phyloP scores from a whole-genome alignment of 768 basidiomycete genomes.

The Tremella fuciformis region DNA sequence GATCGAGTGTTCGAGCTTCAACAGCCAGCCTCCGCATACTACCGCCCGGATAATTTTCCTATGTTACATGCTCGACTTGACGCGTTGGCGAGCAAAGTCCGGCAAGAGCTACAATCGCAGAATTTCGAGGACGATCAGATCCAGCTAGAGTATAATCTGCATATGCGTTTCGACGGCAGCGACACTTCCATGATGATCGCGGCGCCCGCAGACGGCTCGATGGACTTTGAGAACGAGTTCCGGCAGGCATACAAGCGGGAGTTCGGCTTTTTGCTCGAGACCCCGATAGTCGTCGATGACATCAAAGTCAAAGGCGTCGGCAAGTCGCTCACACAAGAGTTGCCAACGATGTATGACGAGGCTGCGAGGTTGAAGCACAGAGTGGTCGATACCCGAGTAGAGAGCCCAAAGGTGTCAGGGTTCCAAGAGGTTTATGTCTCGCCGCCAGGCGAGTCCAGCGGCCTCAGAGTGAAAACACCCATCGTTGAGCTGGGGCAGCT shows the following conservation, averaged over 20 bases:
- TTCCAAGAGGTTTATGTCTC: neutral
- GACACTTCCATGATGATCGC: conserved; percentile 85
- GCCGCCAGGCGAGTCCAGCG: too few relatives aligned
- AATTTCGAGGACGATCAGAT: conserved; percentile 59
- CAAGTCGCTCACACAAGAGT: neutral
- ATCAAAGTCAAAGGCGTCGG: conserved; percentile 91
- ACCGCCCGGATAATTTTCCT: neutral
- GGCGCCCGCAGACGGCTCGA: conserved; percentile 5
- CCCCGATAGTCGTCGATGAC: conserved; percentile 86
- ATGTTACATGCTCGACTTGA: neutral
- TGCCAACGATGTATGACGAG: conserved; percentile 5
- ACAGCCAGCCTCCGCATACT: neutral
- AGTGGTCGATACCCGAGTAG: conserved; percentile 18
- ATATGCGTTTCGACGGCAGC: conserved; percentile 47
- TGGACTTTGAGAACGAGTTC: conserved; percentile 77
- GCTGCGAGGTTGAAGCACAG: neutral
- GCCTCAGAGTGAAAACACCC: too few relatives aligned
- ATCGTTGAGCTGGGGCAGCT: conserved; percentile 44
- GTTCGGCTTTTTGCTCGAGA: conserved; percentile 87
- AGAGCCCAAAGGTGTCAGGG: neutral
- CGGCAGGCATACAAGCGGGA: conserved; percentile 74
- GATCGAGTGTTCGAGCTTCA: conserved; percentile 47
- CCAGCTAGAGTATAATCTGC: conserved; percentile 63
- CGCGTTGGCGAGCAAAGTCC: neutral
- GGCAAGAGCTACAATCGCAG: neutral